Evolutionary conservation across 441 rosid species (phyloP).

Genomic region (Daphne laureola): DNA sequence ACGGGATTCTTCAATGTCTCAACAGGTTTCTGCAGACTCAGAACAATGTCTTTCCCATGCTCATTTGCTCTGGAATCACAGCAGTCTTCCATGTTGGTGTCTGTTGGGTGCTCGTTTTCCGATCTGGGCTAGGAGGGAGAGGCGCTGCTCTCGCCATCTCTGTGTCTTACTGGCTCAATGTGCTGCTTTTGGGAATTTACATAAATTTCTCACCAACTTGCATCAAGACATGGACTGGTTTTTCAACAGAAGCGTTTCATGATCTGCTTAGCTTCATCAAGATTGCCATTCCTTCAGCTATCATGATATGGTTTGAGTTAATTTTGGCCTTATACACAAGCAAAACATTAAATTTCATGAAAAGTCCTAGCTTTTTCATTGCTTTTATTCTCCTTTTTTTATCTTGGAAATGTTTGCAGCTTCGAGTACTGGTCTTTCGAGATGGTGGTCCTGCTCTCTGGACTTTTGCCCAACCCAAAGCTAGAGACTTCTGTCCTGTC

Average conservation of each 20-base stretch:
- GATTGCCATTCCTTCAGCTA: conserved; percentile 59
- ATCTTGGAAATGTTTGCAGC: conserved; percentile 25
- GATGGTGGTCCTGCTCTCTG: conserved; percentile 58
- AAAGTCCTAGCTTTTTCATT: neutral
- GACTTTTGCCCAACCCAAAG: conserved; percentile 64
- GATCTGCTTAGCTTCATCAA: conserved; percentile 33
- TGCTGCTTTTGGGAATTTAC: conserved; percentile 34
- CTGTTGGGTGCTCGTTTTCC: conserved; percentile 51
- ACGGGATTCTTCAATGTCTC: conserved; percentile 44
- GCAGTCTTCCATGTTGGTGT: conserved; percentile 32
- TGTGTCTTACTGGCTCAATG: conserved; percentile 52
- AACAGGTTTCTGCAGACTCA: conserved; percentile 53
- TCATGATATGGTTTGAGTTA: conserved; percentile 51
- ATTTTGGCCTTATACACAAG: neutral
- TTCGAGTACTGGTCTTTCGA: conserved; percentile 78
- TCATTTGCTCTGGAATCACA: conserved; percentile 36
- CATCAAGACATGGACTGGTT: conserved; percentile 46
- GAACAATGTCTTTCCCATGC: conserved; percentile 44
- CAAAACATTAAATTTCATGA: neutral
- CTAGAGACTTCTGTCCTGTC: conserved; percentile 68
- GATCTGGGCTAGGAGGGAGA: conserved; percentile 36
- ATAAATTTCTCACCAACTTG: conserved; percentile 34
- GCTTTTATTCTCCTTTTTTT: neutral
- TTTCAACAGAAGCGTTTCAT: conserved; percentile 39
- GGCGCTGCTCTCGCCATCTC: conserved; percentile 58